Evolutionary conservation across 352 stramenopile genomes (phyloP).

Genomic region (Phytophthora pseudosyringae): DNA sequence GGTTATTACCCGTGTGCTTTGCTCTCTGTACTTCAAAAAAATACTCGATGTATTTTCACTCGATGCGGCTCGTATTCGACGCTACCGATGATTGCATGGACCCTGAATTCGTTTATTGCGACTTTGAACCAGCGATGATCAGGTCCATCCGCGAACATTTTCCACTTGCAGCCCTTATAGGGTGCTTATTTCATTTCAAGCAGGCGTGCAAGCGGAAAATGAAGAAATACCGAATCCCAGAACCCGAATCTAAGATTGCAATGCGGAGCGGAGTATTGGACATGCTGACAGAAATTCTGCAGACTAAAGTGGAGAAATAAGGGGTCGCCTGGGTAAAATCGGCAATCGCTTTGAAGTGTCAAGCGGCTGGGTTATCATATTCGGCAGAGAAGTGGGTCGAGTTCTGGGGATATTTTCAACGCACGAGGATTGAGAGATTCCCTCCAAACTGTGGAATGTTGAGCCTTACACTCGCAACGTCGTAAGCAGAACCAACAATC

Average conservation of each 20-base stretch:
- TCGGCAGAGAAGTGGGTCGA: not conserved
- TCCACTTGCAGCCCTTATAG: not conserved
- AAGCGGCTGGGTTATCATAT: not conserved
- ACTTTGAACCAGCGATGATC: conserved; percentile 16
- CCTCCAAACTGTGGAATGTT: conserved; percentile 3
- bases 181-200: conserved; percentile 16
- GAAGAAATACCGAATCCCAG: conserved; percentile 5
- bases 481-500: conserved; percentile 25
- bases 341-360: not conserved
- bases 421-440: conserved; percentile 19
- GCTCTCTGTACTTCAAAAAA: conserved; percentile 8
- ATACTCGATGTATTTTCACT: conserved; percentile 6
- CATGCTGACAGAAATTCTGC: not conserved
- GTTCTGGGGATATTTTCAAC: conserved; percentile 24
- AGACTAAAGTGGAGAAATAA: conserved; percentile 5
- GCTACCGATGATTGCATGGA: conserved; percentile 3
- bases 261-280: conserved; percentile 5
- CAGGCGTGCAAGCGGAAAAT: conserved; percentile 4
- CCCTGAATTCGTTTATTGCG: conserved; percentile 7
- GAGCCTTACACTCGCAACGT: not conserved
- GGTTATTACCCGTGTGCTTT: not conserved
- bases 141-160: not conserved
- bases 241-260: conserved; percentile 2
- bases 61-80: not conserved
- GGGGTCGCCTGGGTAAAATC: conserved; percentile 1